These are phyloP conservation scores for Aspergillus phoenicis DNA, from an alignment of 2,329 filamentous ascomycete genomes.

Conservation along the genomic window DNA sequence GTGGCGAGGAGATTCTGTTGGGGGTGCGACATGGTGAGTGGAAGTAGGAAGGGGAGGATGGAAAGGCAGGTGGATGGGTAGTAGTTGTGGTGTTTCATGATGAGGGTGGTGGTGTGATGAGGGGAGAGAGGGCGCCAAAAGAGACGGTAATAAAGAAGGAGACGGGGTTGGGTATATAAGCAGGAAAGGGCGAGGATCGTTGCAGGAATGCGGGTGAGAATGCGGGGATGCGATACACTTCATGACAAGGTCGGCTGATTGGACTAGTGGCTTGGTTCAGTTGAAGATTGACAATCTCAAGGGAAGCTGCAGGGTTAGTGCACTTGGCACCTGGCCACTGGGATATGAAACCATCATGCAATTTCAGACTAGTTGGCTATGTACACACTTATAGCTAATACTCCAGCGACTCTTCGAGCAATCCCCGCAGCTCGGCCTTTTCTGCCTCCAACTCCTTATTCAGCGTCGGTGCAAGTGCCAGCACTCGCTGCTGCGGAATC, in stretches of 20 bases:
- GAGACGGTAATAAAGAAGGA: not conserved
- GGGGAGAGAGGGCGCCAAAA: not conserved
- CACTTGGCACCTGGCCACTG: not conserved
- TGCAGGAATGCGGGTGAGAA: slow-evolving; percentile 8
- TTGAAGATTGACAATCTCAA: not conserved
- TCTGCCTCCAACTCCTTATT: slow-evolving; percentile 69
- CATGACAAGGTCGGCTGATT: not conserved
- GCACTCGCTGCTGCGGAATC: slow-evolving; percentile 83
- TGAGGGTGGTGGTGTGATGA: not conserved
- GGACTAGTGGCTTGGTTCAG: too few species aligned
- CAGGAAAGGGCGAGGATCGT: not conserved
- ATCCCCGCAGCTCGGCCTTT: slow-evolving; percentile 67
- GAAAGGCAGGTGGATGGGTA: slow-evolving; percentile 2
- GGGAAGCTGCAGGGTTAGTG: not conserved
- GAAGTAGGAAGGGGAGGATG: not conserved
- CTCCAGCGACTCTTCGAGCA: slow-evolving; percentile 68
- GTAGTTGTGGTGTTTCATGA: slow-evolving; percentile 6
- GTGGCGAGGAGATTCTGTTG: slow-evolving; percentile 4
- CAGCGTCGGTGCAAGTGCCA: slow-evolving; percentile 87
- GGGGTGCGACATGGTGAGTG: not conserved
- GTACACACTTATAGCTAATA: slow-evolving; percentile 42
- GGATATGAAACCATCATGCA: not conserved
- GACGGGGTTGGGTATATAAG: not conserved
- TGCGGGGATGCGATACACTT: slow-evolving; percentile 4
- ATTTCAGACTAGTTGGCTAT: slow-evolving; percentile 2